Percentiles rank a stretch among this genome's conserved stretches.
phyloP scores from a whole-genome alignment of 2,329 filamentous ascomycete genomes.

The Fusarium aywerte region DNA sequence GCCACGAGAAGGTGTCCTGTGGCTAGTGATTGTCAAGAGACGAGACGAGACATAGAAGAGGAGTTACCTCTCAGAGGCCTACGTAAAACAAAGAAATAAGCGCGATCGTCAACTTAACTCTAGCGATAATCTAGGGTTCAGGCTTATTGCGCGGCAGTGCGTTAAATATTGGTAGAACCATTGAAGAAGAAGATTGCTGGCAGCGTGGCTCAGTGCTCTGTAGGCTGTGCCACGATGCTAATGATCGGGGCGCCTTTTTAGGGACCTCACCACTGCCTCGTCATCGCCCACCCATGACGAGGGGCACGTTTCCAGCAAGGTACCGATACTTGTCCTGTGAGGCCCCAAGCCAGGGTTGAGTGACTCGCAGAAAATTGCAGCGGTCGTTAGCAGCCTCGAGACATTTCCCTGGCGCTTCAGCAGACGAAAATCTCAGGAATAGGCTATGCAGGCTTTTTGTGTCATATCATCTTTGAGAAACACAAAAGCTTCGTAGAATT shows the following conservation, averaged over 20 bases:
- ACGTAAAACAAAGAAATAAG: slow-evolving; percentile 17
- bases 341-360: slow-evolving; percentile 21
- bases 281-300: slow-evolving; percentile 51
- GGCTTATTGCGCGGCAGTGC: slow-evolving; percentile 33
- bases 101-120: slow-evolving; percentile 5
- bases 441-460: not conserved
- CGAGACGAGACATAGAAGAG: not conserved
- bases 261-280: slow-evolving; percentile 51
- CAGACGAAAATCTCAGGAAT: not conserved
- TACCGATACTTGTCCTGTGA: slow-evolving; percentile 45
- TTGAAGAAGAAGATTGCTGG: slow-evolving; percentile 20
- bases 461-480: not conserved
- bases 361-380: slow-evolving; percentile 41
- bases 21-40: slow-evolving; percentile 22
- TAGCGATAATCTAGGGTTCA: not conserved
- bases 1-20: slow-evolving; percentile 25
- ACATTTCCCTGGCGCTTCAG: slow-evolving; percentile 5
- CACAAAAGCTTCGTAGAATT: not conserved
- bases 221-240: slow-evolving; percentile 43
- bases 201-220: slow-evolving; percentile 39
- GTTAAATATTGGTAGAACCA: slow-evolving; percentile 2
- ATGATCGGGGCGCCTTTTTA: slow-evolving; percentile 20
- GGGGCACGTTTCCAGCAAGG: slow-evolving; percentile 43
- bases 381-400: slow-evolving; percentile 24
- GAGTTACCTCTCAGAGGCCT: slow-evolving; percentile 16